Conservation (phyloP, 176 grass and related monocot species). For the Tillandsia leiboldiana region DNA sequence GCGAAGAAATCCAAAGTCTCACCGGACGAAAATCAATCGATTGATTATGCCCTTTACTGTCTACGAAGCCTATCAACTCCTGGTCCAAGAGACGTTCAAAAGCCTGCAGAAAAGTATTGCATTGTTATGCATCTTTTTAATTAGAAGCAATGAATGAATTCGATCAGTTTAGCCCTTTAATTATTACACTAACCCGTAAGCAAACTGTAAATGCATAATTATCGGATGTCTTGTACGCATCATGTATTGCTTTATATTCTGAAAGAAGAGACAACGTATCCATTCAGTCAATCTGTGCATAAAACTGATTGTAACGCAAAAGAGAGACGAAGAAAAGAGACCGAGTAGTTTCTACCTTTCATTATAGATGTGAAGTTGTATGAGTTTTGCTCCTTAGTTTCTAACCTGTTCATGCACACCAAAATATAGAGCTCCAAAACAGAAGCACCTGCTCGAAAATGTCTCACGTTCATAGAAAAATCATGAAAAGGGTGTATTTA, state of each 20-base stretch:
- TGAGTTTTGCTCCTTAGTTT: conserved; percentile 72
- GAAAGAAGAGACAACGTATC: conserved; percentile 21
- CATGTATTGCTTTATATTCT: conserved; percentile 92
- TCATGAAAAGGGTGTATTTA: not conserved
- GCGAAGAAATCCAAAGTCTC: conserved; percentile 72
- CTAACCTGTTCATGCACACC: conserved; percentile 88
- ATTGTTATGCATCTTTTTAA: not conserved
- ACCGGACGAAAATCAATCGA: conserved; percentile 59
- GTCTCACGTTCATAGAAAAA: conserved; percentile 14
- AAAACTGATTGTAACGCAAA: conserved; percentile 5
- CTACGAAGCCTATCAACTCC: conserved; percentile 72
- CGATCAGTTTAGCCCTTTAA: not conserved
- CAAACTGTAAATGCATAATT: conserved; percentile 63
- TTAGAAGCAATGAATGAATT: not conserved
- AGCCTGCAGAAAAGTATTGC: conserved; percentile 36
- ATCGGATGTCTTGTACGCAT: conserved; percentile 91
- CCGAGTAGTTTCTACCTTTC: conserved; percentile 51
- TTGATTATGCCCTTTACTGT: conserved; percentile 54
- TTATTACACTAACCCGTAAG: conserved; percentile 43
- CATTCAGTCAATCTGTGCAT: conserved; percentile 13
- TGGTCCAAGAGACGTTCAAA: conserved; percentile 88
- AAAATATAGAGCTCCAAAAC: conserved; percentile 90
- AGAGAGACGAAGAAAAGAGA: not conserved
- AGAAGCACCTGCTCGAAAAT: conserved; percentile 51
- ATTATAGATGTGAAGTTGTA: conserved; percentile 87